Percentiles rank a stretch among this genome's conserved stretches.
phyloP scores from a whole-genome alignment of 148 eudicot species.

The Fagopyrum esculentum region DNA sequence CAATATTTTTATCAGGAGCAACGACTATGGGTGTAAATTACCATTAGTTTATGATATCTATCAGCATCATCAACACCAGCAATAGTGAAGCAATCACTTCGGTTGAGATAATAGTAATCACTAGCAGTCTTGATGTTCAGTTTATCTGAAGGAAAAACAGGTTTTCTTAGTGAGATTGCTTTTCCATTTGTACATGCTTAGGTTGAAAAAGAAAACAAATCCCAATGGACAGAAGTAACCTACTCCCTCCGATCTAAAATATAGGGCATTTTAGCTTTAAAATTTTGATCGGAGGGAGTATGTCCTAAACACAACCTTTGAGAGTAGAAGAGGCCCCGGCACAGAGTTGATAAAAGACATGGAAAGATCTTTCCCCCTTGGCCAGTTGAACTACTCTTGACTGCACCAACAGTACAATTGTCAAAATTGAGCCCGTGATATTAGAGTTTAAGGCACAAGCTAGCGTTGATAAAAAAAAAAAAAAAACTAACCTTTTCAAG shows the following conservation, averaged over 20 bases:
- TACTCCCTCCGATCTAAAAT: background rate
- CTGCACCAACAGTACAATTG: constrained; percentile 40
- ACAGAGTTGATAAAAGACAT: constrained; percentile 91
- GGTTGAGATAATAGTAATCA: constrained; percentile 71
- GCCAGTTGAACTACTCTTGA: constrained; percentile 90
- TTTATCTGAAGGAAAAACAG: constrained; percentile 41
- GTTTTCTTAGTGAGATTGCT: background rate
- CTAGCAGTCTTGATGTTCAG: constrained; percentile 58
- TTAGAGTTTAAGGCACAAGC: background rate
- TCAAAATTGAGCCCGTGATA: background rate
- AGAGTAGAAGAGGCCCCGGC: constrained; percentile 82
- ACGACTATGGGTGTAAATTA: constrained; percentile 20
- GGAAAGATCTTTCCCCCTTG: constrained; percentile 86
- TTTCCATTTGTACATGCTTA: background rate
- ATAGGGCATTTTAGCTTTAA: too few species aligned
- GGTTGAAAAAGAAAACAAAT: background rate
- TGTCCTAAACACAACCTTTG: constrained; percentile 41
- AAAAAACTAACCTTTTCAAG: constrained; percentile 71
- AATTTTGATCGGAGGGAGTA: background rate
- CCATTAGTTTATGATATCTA: constrained; percentile 60
- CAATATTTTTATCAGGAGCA: background rate
- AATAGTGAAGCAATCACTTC: constrained; percentile 61
- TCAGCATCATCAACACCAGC: constrained; percentile 64
- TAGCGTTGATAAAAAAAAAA: constrained; percentile 1
- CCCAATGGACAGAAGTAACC: background rate